Evolutionary conservation across 225 moss, liverwort and hornwort genomes (phyloP).

Genomic region (Asterella californica): DNA sequence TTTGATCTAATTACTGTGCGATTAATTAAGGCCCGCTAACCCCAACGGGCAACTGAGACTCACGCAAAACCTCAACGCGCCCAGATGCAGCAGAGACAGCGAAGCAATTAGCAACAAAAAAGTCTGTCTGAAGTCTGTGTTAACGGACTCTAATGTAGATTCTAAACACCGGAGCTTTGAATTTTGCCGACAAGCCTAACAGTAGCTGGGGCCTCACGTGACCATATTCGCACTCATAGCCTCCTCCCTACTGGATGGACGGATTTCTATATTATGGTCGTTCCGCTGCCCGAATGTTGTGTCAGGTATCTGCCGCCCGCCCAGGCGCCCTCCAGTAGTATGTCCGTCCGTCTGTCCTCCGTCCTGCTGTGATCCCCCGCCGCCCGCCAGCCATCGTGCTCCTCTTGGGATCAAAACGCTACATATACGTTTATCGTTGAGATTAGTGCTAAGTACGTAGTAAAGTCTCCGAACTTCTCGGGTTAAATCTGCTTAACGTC

Average conservation of each 20-base stretch:
- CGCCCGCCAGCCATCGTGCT: background rate
- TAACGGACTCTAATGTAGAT: conserved; percentile 4
- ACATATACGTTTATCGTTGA: no score
- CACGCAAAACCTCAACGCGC: background rate
- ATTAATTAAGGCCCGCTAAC: background rate
- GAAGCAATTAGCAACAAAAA: background rate
- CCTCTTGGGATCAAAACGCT: background rate
- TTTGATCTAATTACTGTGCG: background rate
- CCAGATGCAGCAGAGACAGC: background rate
- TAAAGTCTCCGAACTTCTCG: background rate
- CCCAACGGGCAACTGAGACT: background rate
- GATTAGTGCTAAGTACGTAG: background rate
- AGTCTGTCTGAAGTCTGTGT: background rate
- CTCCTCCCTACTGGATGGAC: background rate
- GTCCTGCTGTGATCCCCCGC: background rate
- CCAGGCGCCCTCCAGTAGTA: no score
- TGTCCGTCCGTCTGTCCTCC: background rate
- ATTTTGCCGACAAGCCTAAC: conserved; percentile 18
- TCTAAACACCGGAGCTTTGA: conserved; percentile 6
- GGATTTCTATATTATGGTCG: background rate
- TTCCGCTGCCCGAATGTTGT: conserved; percentile 1
- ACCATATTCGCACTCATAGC: conserved; percentile 14
- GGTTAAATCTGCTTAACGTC: background rate
- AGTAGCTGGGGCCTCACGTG: conserved; percentile 21
- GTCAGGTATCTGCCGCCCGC: background rate